Base-by-base conservation (phyloP, 306 rosid genomes). In the Prunus davidiana region DNA sequence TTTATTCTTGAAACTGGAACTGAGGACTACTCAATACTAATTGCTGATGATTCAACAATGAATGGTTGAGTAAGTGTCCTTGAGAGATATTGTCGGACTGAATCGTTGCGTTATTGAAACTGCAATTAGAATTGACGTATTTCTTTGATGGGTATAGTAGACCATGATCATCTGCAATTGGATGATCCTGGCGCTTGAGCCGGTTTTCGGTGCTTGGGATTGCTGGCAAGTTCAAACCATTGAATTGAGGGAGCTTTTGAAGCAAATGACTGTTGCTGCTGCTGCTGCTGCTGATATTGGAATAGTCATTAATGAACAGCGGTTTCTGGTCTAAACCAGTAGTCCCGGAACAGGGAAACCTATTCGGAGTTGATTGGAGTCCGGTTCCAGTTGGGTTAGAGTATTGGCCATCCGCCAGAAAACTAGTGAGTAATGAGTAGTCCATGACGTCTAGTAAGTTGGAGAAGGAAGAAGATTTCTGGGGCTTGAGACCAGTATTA, bases 391-490 rank as follows among this genome's bases (percentile, higher is more conserved):
- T 60, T 60, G 65, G 38, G 38, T 12, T 25, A 60, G 18, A 24
- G 65, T 13, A 60, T 14, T 60, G 65, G 11, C 65, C 65, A 24
- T 60, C 65, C 65, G 65, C 65, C 19, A 60, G 34, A 12, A 60
- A 24, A 60, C 65, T 60, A 27, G 65, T 60, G 38, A 60, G 65
- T 60, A 60, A 60, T 60, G 65, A 60, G 34, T 6, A 60, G 65
- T 60, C 65, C 65, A 60, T 60, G 38, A n/a, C 65, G 19, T 60
- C 65, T 24, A 27, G 38, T 60, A 60, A 27, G 34, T 60, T 60
- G n/a, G 65, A 60, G 38, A 60, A 60, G 11, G 65, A 60, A 60
- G 34, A 60, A 25, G 65, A 60, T 60, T 60, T 60, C 65, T 60
- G 65, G 28, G 65, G 65, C 65, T 25, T 60, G 34, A 60, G 38